Evolutionary conservation across 805 yeast genomes (phyloP), one percentile per base, ranked within the genome.

Genomic region (Candida insectalens): DNA sequence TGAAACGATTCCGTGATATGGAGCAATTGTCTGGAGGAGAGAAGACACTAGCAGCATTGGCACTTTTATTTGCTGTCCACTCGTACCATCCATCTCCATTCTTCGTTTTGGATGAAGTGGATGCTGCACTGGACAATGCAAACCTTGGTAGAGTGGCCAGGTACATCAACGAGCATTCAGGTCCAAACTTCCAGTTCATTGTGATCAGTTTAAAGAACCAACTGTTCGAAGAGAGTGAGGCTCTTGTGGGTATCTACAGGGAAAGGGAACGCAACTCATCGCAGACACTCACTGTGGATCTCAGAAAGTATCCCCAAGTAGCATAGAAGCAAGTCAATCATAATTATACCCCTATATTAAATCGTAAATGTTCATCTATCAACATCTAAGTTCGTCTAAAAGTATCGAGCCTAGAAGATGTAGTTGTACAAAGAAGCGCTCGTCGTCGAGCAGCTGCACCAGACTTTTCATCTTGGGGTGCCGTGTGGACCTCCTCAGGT

Each of bases 101-200:
- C 53, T 89, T 92, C 52, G 95, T 92, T 0, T 62, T 92, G 28
- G 98, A 92, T 55, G 98, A 92, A 58, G 87, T 92, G n/a, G 98
- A 92, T 60, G 97, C 98, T 0, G 97, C 97, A 0, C 68, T 92
- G 38, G 98, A 92, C 57, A 78, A 83, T 39, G 75, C 84, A 17
- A 92, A 92, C 49, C 96, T 92, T 17, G 74, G 73, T 35, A 74
- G 75, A 48, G 77, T 92, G 37, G 96, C 96, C n/a, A 76, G 74
- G 38, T 92, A 88, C 51, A 84, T 92, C 39, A 69, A 69, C 33
- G 71, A 69, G 39, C 77, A 81, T 45, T 77, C 89, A 2, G 80
- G 84, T 18, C 81, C 85, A 2, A 68, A 73, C 28, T 75, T 84
- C 53, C 98, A 92, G 51, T 85, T 89, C 47, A 85, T 92, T 53